Base-by-base conservation (phyloP, 306 rosid genomes). In the Comarum palustre region DNA sequence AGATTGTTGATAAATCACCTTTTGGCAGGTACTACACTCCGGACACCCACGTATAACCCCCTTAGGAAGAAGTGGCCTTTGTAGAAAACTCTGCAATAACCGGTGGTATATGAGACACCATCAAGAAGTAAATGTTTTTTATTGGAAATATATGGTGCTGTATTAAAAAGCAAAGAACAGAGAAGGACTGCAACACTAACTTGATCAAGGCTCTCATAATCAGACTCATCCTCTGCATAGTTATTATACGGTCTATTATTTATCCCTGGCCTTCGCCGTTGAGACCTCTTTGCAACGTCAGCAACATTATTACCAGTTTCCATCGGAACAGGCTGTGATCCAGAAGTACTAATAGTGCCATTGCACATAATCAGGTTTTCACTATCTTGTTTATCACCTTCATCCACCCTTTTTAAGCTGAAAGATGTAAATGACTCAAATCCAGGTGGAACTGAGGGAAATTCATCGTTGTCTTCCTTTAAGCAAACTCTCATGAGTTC, bases 381-480 rank as follows among this genome's bases (percentile, higher is more conserved):
- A 71, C 64, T 80, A 17, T 74, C 84, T 69, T 82, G 87, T 78
- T 81, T 84, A 69, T 80, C 88, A 77, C 58, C 77, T 69, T 81
- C 86, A 70, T 82, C 84, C 65, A 83, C 86, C 81, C 84, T 81
- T 73, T 80, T 85, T 45, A 85, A 54, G 65, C 88, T 70, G 73
- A 89, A 87, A 20, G 97, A 87, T 67, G 90, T 84, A 79, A 81
- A 90, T 73, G 96, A 85, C 87, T 95, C 99, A 72, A 95, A 95
- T 65, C 99, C 99, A 2, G 99, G 99, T 82, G 99, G 99, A 82
- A 91, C 92, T 38, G 96, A 81, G 74, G 99, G 99, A 83, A 83
- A 91, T 50, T 91, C 99, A 12, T 95, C 99, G 6, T 81, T 91
- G 79, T 95, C 99, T 72, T 95, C 99, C 82, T 90, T 87, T 63